These are phyloP conservation scores for Echria macrotheca DNA, from an alignment of 495 filamentous ascomycete species.

Conservation along the genomic window DNA sequence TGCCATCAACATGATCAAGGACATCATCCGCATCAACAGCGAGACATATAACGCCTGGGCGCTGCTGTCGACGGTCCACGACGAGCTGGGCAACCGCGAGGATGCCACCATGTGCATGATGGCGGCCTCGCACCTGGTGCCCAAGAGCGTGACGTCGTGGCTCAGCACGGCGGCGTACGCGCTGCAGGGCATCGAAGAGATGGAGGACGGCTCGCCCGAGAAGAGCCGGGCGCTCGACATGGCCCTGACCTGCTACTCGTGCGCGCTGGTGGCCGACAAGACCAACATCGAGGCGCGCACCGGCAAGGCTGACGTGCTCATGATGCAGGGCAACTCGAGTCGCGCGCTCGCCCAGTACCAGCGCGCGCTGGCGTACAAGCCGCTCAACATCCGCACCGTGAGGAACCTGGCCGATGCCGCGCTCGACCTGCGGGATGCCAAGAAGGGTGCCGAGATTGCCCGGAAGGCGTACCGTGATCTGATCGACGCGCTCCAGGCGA, in stretches of 20 bases:
- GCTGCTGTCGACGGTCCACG: conserved; percentile 65
- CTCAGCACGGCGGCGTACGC: conserved; percentile 60
- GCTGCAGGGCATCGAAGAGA: conserved; percentile 47
- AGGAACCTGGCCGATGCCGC: conserved; percentile 60
- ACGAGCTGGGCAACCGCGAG: conserved; percentile 60
- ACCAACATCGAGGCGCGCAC: conserved; percentile 39
- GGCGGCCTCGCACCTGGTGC: conserved; percentile 66
- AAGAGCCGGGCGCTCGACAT: conserved; percentile 45
- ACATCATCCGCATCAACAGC: conserved; percentile 74
- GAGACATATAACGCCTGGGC: conserved; percentile 78
- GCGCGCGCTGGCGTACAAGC: conserved; percentile 50
- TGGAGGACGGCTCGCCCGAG: conserved; percentile 45
- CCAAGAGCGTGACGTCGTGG: conserved; percentile 64
- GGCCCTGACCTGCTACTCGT: conserved; percentile 63
- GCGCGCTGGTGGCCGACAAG: conserved; percentile 61
- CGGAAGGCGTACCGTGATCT: conserved; percentile 56
- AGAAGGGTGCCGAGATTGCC: conserved; percentile 43
- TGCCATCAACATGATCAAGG: conserved; percentile 55
- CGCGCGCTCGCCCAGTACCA: conserved; percentile 60
- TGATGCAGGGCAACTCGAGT: conserved; percentile 45
- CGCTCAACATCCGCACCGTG: conserved; percentile 56
- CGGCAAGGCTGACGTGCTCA: conserved; percentile 29
- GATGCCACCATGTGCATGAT: conserved; percentile 63
- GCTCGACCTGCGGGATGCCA: conserved; percentile 50
- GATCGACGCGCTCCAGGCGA: conserved; percentile 46